Base-by-base conservation (phyloP, 345 rosid species). In the Hibiscus syriacus region DNA sequence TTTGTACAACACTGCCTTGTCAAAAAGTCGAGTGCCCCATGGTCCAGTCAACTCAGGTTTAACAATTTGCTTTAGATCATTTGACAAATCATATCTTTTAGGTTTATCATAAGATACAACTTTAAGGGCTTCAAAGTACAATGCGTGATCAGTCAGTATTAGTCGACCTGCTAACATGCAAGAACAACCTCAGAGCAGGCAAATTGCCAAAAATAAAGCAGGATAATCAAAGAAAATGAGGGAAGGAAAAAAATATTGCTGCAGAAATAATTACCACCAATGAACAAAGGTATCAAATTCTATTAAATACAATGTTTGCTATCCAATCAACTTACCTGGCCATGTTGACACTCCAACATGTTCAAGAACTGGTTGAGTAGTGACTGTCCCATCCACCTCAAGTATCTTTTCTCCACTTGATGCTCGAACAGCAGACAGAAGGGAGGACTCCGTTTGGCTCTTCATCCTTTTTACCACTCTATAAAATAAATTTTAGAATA, bases 91-190 rank as follows among this genome's bases (percentile, higher is more conserved):
- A n/a, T n/a, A n/a, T n/a, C n/a, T n/a, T n/a, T n/a, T n/a, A n/a
- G n/a, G n/a, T n/a, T n/a, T n/a, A n/a, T n/a, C n/a, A n/a, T n/a
- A n/a, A n/a, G n/a, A n/a, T n/a, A n/a, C n/a, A n/a, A n/a, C n/a
- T n/a, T n/a, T n/a, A n/a, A n/a, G n/a, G n/a, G n/a, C 84, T 85
- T 94, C 99, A 77, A 89, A 94, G 76, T 87, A 88, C 50, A 94
- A 78, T 22, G 99, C 90, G 62, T 91, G 95, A 78, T 94, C 99
- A 0, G 99, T 91, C 74, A 94, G 79, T 38, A 74, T 84, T 61
- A 94, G 77, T 46, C 98, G 90, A 79, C 98, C 98, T 93, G 84
- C 75, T 74, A 6, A 64, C 53, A 64, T 20, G 39, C 45, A 8
- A 58, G 8, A 73, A 55, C 43, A 70, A 30, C 46, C 27, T 55